Conservation (phyloP, 1,284 basidiomycete species). For the Polyporus tsugae region DNA sequence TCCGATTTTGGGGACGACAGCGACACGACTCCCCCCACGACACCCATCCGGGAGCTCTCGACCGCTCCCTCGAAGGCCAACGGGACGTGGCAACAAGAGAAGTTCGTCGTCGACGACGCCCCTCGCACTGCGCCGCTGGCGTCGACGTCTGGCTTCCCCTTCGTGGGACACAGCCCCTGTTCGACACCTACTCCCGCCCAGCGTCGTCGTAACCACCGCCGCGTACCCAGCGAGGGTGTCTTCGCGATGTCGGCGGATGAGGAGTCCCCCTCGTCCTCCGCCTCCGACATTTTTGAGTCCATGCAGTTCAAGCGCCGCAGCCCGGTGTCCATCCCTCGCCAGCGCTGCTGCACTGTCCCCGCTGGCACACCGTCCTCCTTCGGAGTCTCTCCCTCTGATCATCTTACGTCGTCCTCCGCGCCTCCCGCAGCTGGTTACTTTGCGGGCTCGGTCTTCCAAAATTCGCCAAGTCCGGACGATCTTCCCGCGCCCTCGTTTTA, state of each 20-base stretch:
- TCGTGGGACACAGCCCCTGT: conserved; percentile 41
- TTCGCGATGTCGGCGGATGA: conserved; percentile 77
- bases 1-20: conserved; percentile 53
- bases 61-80: conserved; percentile 37
- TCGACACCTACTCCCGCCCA: conserved; percentile 49
- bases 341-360: conserved; percentile 39
- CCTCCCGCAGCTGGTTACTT: conserved; percentile 57
- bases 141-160: conserved; percentile 49
- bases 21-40: conserved; percentile 43
- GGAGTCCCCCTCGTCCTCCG: conserved; percentile 52
- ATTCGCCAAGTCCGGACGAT: conserved; percentile 81
- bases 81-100: conserved; percentile 43
- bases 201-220: conserved; percentile 54
- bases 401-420: conserved; percentile 31
- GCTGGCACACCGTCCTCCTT: conserved; percentile 41
- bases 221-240: conserved; percentile 70
- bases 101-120: conserved; percentile 46
- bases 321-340: conserved; percentile 32
- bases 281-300: conserved; percentile 50
- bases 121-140: conserved; percentile 61
- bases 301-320: conserved; percentile 43
- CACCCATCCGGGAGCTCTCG: conserved; percentile 43
- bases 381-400: conserved; percentile 36
- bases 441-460: conserved; percentile 82
- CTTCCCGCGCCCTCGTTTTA: conserved; percentile 69